Evolutionary conservation across 1,284 basidiomycete genomes (phyloP).

Genomic region (Fomitopsis palustris): DNA sequence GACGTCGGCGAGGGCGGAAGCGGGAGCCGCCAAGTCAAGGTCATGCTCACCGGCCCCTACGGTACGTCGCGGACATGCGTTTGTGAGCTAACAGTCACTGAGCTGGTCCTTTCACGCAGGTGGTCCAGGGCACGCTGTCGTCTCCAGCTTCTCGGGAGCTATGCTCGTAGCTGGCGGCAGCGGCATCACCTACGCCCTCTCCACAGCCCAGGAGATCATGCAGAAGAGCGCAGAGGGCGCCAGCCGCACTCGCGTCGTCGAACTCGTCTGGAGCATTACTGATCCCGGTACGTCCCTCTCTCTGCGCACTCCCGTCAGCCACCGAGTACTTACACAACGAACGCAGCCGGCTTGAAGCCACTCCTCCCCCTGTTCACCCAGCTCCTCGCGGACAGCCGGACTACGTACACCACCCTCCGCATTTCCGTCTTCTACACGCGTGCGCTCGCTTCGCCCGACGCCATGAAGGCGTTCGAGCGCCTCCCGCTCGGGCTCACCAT

Average conservation of each 20-base stretch:
- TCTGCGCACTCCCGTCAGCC: not conserved
- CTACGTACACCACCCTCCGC: conserved; percentile 33
- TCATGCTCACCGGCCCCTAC: conserved; percentile 76
- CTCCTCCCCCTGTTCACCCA: conserved; percentile 52
- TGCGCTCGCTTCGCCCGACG: conserved; percentile 25
- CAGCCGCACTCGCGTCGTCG: conserved; percentile 56
- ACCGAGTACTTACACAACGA: not conserved
- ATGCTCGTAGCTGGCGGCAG: conserved; percentile 69
- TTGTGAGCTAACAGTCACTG: not conserved
- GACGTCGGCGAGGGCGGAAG: conserved; percentile 12
- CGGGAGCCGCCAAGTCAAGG: conserved; percentile 42
- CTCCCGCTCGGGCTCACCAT: conserved; percentile 44
- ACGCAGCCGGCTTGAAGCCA: conserved; percentile 44
- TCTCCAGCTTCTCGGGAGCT: conserved; percentile 61
- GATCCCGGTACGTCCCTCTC: conserved; percentile 42
- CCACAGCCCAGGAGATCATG: conserved; percentile 64
- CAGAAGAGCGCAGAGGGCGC: conserved; percentile 47
- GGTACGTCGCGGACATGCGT: conserved; percentile 34
- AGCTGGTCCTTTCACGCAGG: conserved; percentile 34
- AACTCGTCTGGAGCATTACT: conserved; percentile 65
- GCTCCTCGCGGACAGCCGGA: conserved; percentile 44
- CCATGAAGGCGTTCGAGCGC: conserved; percentile 30
- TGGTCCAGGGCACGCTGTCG: conserved; percentile 56
- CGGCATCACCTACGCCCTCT: conserved; percentile 68
- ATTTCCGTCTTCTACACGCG: conserved; percentile 67